Percentiles rank a stretch among this genome's conserved stretches.
Evolutionary conservation across 352 stramenopile species (phyloP).

Genomic region (Pythium pectinolyticum): DNA sequence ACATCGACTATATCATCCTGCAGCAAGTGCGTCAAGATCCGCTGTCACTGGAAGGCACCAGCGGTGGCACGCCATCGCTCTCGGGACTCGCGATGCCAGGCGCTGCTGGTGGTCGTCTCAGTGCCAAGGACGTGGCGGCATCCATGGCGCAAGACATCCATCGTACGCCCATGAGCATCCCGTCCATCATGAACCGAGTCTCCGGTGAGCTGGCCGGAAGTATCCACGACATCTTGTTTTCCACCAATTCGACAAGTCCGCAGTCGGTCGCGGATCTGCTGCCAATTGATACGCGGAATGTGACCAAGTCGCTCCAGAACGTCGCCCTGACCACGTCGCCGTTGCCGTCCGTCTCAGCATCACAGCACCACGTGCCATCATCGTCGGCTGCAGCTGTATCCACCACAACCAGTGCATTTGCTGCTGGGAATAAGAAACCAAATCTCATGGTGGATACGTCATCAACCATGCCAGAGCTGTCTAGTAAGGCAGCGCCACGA

Average conservation of each 20-base stretch:
- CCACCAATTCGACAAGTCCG: constrained; percentile 54
- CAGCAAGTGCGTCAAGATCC: constrained; percentile 32
- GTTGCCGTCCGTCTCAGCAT: neutral
- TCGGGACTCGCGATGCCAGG: too few species aligned
- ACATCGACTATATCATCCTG: constrained; percentile 35
- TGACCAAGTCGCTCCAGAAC: constrained; percentile 22
- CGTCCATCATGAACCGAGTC: constrained; percentile 42
- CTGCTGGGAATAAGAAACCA: too few species aligned
- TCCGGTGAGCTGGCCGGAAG: constrained; percentile 42
- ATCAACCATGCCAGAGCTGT: neutral
- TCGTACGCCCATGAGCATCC: constrained; percentile 52
- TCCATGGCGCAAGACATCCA: constrained; percentile 44
- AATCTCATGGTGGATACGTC: too few species aligned
- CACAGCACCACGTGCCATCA: neutral
- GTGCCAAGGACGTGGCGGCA: constrained; percentile 17
- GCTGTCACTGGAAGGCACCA: neutral
- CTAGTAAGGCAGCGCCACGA: neutral
- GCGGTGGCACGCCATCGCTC: neutral
- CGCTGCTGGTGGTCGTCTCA: neutral
- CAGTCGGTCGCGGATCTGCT: constrained; percentile 63
- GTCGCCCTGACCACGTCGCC: constrained; percentile 15
- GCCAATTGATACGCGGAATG: constrained; percentile 9
- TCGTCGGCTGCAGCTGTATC: too few species aligned
- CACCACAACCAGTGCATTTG: too few species aligned
- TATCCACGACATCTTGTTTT: constrained; percentile 68